Base-by-base conservation (phyloP, 169 alveolate genomes). In the Cryptosporidium parvum region DNA sequence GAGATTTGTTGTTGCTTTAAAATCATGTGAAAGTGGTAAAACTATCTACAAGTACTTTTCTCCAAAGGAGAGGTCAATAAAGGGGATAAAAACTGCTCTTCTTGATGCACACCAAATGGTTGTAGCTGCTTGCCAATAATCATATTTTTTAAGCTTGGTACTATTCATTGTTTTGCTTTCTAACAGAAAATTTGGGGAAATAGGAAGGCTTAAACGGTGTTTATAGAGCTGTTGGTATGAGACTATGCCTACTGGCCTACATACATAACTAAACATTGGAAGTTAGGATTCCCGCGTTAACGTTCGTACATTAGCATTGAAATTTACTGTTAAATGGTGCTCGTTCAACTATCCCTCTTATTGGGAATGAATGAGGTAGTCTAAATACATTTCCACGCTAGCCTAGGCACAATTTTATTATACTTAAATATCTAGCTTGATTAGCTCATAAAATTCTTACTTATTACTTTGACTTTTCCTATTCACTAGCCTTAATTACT, bases 21-120 rank as follows among this genome's bases (percentile, higher is more conserved):
- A 80, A 58, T 80, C 89, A 3, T 80, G 89, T 65, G 89, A 80
- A 21, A 80, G 89, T 39, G 89, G 89, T 31, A 80, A 80, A 42
- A 80, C 89, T 8, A 80, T 80, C 21, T 80, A 80, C 75, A 80
- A 80, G 37, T 80, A 80, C 68, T 80, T 80, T 42, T 80, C 89
- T 61, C 89, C 89, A 37, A 80, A 80, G 48, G 89, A 80, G 65
- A 80, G 89, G 52, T 80, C 89, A 8, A 80, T 80, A 26, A 65
- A 80, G 75, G 89, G 89, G 29, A 80, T 80, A 33, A 80, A 80
- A 44, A 80, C 89, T 14, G 89, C 89, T 31, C 68, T 80, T 12
- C 65, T 80, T 16, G 89, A 80, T 45, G 89, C 89, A 3, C 89
- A 80, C 26, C 89, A 80, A 42, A 80, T 80, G 89, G 89, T 80